These are phyloP conservation scores for Anaeramoeba flamelloides DNA, from an alignment of 78 protist species.

Conservation along the genomic window DNA sequence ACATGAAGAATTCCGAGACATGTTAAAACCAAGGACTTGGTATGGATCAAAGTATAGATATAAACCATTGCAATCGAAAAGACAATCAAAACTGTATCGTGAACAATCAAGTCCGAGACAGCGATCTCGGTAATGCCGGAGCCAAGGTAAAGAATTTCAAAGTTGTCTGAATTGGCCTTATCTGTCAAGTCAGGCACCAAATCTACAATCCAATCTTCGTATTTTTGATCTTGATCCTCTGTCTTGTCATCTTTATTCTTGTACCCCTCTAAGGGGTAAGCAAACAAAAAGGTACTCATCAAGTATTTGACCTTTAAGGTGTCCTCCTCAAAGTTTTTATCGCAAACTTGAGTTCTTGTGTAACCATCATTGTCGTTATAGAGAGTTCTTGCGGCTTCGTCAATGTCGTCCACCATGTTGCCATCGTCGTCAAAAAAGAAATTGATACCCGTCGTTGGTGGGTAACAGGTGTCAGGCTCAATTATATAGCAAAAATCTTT, in stretches of 20 bases:
- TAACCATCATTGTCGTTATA: background rate
- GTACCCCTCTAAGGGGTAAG: background rate
- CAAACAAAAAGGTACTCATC: background rate
- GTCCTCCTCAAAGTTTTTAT: background rate
- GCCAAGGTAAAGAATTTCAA: background rate
- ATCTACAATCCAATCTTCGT: background rate
- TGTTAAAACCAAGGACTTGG: conserved; percentile 17
- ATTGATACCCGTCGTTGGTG: background rate
- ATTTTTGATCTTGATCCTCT: background rate
- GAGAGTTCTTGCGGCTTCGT: background rate
- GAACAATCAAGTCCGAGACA: conserved; percentile 1
- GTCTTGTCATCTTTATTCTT: background rate
- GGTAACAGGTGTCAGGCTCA: background rate
- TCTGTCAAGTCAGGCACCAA: background rate
- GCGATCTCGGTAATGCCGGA: background rate
- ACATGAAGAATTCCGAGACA: conserved; percentile 20
- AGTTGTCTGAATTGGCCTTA: background rate
- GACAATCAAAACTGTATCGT: conserved; percentile 12
- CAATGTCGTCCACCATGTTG: background rate
- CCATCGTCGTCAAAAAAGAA: background rate
- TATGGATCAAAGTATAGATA: conserved; percentile 17
- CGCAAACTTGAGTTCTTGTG: background rate
- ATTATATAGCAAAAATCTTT: background rate
- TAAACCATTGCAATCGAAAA: conserved; percentile 5
- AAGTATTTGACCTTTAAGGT: background rate